phyloP scores from a whole-genome alignment of 768 basidiomycete genomes.

The Suillus tomentosus region DNA sequence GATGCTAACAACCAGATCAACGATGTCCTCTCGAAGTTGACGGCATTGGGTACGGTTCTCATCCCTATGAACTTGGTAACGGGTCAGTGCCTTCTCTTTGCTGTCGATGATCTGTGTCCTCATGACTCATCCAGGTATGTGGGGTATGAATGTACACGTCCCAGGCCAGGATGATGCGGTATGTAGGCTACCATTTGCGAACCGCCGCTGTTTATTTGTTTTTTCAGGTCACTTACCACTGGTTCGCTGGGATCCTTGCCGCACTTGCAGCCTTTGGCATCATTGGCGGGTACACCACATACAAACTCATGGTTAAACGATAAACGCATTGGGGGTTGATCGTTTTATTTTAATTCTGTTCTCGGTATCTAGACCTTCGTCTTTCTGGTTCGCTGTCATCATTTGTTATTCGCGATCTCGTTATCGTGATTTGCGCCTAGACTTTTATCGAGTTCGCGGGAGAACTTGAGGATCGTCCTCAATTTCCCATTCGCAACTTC shows the following conservation, averaged over 20 bases:
- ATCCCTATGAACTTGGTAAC: conserved; percentile 98
- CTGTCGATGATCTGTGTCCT: background rate
- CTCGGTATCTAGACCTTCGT: background rate
- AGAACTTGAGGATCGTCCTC: conserved; percentile 6
- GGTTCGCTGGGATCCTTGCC: conserved; percentile 89
- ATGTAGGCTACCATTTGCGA: conserved; percentile 10
- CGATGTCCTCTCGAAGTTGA: conserved; percentile 95
- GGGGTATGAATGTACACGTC: conserved; percentile 99
- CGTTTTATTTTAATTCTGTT: conserved; percentile 2
- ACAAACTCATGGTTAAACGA: conserved; percentile 67
- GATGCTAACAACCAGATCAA: conserved; percentile 99
- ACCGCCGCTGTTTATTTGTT: background rate
- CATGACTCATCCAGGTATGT: conserved; percentile 56
- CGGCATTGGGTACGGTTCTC: conserved; percentile 95
- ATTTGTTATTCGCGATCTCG: conserved; percentile 5
- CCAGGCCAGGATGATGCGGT: conserved; percentile 74
- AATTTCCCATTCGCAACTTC: background rate
- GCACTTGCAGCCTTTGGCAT: conserved; percentile 79
- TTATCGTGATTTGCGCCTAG: conserved; percentile 2
- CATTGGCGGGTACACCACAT: conserved; percentile 78
- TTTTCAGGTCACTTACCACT: conserved; percentile 53
- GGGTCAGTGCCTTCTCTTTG: conserved; percentile 45
- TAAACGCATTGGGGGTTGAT: conserved; percentile 14
- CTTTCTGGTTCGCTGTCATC: background rate
- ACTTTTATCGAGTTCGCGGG: conserved; percentile 9